A percentile compares a stretch with the other conserved stretches of the same genome.
Evolutionary conservation across 2,329 filamentous ascomycete genomes (phyloP).

Genomic region (Trichoderma guizhouense): DNA sequence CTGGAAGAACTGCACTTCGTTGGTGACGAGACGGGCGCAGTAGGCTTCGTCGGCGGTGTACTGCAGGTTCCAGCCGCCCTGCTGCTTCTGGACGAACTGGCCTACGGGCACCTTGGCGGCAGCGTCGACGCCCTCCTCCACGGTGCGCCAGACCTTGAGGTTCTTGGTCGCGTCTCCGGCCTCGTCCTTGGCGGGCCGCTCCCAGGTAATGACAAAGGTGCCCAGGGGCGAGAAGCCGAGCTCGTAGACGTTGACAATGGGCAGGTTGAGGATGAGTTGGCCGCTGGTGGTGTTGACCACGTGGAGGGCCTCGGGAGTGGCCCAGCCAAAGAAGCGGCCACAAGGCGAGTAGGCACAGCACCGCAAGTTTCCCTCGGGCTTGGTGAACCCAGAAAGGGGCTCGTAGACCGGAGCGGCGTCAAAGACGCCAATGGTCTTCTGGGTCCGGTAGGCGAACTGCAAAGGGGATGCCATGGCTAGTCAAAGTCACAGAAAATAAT

Average conservation of each 20-base stretch:
- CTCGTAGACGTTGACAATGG: conserved; percentile 84
- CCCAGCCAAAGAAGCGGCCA: conserved; percentile 94
- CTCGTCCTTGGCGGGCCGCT: conserved; percentile 88
- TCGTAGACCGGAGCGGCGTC: conserved; percentile 89
- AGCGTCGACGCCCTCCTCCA: conserved; percentile 63
- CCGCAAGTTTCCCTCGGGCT: conserved; percentile 89
- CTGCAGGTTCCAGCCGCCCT: conserved; percentile 95
- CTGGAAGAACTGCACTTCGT: conserved; percentile 96
- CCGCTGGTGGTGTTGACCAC: conserved; percentile 80
- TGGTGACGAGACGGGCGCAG: conserved; percentile 90
- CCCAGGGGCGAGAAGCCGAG: conserved; percentile 90
- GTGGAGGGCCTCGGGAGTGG: conserved; percentile 79
- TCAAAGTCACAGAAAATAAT: conserved; percentile 69
- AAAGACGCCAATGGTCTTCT: conserved; percentile 92
- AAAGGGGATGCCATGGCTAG: conserved; percentile 91
- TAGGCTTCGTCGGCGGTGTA: conserved; percentile 92
- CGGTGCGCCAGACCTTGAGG: conserved; percentile 89
- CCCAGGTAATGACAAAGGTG: conserved; percentile 94
- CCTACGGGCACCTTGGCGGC: conserved; percentile 73
- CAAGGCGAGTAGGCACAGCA: conserved; percentile 95
- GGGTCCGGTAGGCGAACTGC: conserved; percentile 96
- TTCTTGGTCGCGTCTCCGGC: conserved; percentile 93
- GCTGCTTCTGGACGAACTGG: conserved; percentile 90
- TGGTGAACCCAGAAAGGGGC: conserved; percentile 75
- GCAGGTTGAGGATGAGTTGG: conserved; percentile 68